Percentiles rank a stretch among this genome's conserved stretches.
phyloP scores from a whole-genome alignment of 2,329 filamentous ascomycete genomes.

The Apiospora koreana region DNA sequence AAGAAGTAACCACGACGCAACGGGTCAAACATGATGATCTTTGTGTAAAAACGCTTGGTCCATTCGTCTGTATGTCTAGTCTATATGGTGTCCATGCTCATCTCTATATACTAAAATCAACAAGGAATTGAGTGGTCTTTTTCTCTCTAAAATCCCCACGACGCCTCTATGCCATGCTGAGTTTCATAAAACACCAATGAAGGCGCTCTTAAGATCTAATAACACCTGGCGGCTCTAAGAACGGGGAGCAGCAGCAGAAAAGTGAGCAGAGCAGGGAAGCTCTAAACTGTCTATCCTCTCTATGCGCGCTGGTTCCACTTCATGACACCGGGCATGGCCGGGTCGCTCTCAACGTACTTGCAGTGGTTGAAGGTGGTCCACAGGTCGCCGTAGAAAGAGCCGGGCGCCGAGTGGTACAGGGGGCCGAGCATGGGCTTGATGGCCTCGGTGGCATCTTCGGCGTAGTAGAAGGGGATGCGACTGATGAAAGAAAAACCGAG shows the following conservation, averaged over 20 bases:
- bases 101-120: not conserved
- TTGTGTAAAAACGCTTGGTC: not conserved
- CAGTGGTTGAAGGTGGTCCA: conserved; percentile 34
- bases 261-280: not conserved
- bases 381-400: conserved; percentile 33
- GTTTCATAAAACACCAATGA: not conserved
- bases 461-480: conserved; percentile 55
- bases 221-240: not conserved
- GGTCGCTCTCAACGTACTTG: conserved; percentile 36
- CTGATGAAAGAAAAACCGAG: conserved; percentile 16
- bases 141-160: not conserved
- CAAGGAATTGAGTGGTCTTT: not conserved
- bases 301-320: conserved; percentile 21
- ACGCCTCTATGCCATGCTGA: not conserved
- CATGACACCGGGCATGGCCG: conserved; percentile 27
- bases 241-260: not conserved
- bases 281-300: not conserved
- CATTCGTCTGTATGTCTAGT: not conserved
- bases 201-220: not conserved
- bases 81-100: not conserved
- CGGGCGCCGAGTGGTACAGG: conserved; percentile 42
- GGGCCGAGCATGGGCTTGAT: conserved; percentile 49
- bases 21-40: too few species aligned
- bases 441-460: conserved; percentile 49
- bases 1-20: too few species aligned